Conservation (phyloP, 257 asterid species). For the Prunella vulgaris region DNA sequence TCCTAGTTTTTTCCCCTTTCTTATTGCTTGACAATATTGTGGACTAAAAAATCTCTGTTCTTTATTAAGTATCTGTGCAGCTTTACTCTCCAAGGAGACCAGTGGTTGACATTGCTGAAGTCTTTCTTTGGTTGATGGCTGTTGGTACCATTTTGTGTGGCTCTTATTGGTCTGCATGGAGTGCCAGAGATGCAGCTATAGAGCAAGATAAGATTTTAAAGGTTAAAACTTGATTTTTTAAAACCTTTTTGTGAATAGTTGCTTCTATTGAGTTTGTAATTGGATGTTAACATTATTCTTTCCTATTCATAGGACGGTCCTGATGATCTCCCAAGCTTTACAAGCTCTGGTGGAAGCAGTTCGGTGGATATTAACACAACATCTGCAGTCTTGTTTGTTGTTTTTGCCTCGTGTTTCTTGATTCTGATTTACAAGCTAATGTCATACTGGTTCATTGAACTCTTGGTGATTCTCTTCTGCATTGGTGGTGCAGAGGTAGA, state of each 20-base stretch:
- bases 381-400: constrained; percentile 71
- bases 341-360: constrained; percentile 43
- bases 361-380: constrained; percentile 72
- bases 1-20: background rate
- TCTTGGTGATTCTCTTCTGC: constrained; percentile 79
- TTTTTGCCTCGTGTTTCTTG: constrained; percentile 83
- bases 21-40: background rate
- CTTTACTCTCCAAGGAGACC: constrained; percentile 89
- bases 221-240: constrained; percentile 29
- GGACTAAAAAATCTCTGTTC: constrained; percentile 13
- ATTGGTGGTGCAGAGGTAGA: constrained; percentile 86
- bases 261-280: constrained; percentile 1
- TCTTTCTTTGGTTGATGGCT: constrained; percentile 91
- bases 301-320: constrained; percentile 51
- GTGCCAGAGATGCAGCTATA: constrained; percentile 69
- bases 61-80: constrained; percentile 56
- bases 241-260: background rate
- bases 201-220: constrained; percentile 76
- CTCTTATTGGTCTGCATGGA: constrained; percentile 95
- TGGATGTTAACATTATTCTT: constrained; percentile 8
- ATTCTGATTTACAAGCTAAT: constrained; percentile 69
- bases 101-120: constrained; percentile 85
- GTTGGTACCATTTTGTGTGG: constrained; percentile 86
- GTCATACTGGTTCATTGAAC: constrained; percentile 81
- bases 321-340: constrained; percentile 48